These are phyloP conservation scores for Cystobasidium onofrii DNA, from an alignment of 768 basidiomycete genomes.

Conservation along the genomic window DNA sequence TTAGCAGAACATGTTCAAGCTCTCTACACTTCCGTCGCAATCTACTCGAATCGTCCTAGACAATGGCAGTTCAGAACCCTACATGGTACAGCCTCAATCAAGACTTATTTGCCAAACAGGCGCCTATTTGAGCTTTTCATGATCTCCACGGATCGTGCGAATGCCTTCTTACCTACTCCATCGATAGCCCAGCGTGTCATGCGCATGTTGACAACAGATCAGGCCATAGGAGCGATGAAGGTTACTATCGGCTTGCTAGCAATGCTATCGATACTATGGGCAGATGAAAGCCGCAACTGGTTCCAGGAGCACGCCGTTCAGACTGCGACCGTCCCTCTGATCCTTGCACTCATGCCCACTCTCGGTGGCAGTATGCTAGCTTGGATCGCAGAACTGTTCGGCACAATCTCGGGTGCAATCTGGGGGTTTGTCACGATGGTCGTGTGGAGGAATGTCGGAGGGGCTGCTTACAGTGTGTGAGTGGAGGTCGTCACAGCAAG, in stretches of 20 bases:
- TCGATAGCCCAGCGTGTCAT: background rate
- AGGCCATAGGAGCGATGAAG: background rate
- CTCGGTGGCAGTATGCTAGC: background rate
- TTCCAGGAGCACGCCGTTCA: background rate
- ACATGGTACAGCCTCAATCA: background rate
- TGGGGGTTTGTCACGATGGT: constrained; percentile 2
- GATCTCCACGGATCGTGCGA: background rate
- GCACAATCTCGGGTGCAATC: background rate
- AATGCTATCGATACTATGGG: background rate
- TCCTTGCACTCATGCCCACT: background rate
- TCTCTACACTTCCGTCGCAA: background rate
- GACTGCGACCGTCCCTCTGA: background rate
- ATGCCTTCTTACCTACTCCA: background rate
- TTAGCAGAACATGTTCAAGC: background rate
- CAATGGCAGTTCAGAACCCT: background rate
- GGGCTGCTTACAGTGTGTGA: background rate
- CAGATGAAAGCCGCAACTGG: background rate
- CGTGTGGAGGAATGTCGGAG: background rate
- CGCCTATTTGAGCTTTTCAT: background rate
- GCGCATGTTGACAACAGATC: constrained; percentile 2
- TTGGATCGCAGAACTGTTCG: background rate
- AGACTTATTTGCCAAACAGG: background rate
- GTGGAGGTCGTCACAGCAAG: too few species aligned
- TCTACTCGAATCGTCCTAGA: background rate
- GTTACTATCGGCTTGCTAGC: background rate